These are phyloP conservation scores for Colletotrichum tropicale DNA, from an alignment of 2,329 filamentous ascomycete species.

Conservation along the genomic window DNA sequence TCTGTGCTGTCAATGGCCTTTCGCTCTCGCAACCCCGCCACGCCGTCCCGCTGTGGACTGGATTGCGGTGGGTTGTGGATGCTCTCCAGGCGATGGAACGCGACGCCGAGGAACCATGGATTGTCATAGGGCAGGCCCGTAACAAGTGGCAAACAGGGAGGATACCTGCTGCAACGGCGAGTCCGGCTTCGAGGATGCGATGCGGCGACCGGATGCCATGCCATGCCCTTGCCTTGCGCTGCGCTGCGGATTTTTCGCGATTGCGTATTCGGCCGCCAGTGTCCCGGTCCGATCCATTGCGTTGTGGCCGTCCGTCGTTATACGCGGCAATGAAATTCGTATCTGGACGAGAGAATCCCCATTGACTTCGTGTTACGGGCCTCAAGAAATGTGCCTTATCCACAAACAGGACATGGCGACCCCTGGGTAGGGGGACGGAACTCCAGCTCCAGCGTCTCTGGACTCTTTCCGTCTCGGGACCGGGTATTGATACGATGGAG, in stretches of 20 bases:
- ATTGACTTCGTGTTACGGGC: neutral
- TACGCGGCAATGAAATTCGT: neutral
- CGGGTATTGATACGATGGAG: constrained; percentile 7
- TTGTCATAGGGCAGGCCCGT: neutral
- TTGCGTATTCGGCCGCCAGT: neutral
- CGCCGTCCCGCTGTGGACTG: neutral
- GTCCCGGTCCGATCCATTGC: neutral
- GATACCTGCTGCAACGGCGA: neutral
- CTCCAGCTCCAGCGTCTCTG: neutral
- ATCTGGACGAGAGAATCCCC: neutral
- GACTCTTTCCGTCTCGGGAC: constrained; percentile 4
- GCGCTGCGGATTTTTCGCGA: neutral
- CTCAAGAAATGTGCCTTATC: neutral
- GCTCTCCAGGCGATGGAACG: neutral
- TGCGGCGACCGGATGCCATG: neutral
- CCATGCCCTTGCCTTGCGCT: neutral
- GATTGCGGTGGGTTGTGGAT: neutral
- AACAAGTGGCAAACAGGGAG: neutral
- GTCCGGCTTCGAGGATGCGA: neutral
- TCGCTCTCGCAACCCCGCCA: neutral
- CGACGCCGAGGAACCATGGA: neutral
- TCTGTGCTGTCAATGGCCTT: neutral
- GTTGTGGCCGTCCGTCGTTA: neutral
- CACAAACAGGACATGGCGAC: neutral
- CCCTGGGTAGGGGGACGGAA: neutral